phyloP scores from a whole-genome alignment of 371 early-diverging fungal genomes.

The Dichotomocladium elegans region DNA sequence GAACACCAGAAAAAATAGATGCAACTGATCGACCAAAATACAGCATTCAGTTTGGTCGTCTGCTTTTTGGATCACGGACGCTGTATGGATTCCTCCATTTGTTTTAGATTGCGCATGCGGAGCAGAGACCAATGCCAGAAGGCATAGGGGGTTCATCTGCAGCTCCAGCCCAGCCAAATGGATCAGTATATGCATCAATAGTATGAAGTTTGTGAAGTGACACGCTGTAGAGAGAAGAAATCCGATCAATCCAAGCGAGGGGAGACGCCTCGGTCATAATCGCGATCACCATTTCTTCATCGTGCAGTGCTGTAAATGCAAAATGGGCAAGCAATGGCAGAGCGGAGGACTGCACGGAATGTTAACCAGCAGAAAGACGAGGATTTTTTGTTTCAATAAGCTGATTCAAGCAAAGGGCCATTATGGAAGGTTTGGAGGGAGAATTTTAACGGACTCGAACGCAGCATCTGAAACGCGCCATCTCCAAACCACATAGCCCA shows the following conservation, averaged over 20 bases:
- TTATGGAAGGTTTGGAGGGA: no score
- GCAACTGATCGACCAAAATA: constrained; percentile 34
- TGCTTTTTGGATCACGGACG: constrained; percentile 15
- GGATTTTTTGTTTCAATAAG: constrained; percentile 30
- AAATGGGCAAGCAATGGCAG: constrained; percentile 25
- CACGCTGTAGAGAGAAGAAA: constrained; percentile 2
- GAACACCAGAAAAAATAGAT: constrained; percentile 22
- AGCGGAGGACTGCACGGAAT: constrained; percentile 21
- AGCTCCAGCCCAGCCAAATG: constrained; percentile 27
- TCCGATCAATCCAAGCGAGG: constrained; percentile 13
- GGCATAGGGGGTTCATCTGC: not conserved
- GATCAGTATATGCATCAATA: constrained; percentile 37
- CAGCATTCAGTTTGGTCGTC: constrained; percentile 9
- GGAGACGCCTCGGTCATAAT: constrained; percentile 40
- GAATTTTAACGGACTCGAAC: no score
- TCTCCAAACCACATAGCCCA: no score
- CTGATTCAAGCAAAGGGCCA: constrained; percentile 31
- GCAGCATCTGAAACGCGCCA: no score
- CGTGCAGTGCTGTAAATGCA: constrained; percentile 16
- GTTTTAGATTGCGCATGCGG: constrained; percentile 1
- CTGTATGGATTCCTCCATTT: constrained; percentile 25
- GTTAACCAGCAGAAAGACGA: constrained; percentile 27
- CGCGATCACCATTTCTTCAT: constrained; percentile 22
- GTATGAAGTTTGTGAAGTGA: constrained; percentile 5
- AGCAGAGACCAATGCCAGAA: not conserved